These are phyloP conservation scores for Verbena officinalis DNA, from an alignment of 257 asterid genomes.

Conservation along the genomic window DNA sequence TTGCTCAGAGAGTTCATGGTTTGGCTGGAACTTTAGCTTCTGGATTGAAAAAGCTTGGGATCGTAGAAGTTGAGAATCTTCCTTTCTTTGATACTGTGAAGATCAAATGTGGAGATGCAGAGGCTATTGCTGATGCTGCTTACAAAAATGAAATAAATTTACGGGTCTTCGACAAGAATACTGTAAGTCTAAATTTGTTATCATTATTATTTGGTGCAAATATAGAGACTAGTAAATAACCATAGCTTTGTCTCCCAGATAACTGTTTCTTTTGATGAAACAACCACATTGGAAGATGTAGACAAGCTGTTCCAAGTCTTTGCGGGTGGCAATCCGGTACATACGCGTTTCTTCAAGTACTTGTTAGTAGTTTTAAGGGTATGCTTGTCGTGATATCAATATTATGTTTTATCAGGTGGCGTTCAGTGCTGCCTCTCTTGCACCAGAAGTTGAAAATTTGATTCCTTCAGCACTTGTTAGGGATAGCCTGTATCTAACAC, in stretches of 20 bases:
- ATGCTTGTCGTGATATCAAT: not conserved
- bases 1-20: constrained; percentile 86
- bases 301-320: constrained; percentile 80
- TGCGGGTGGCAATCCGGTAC: constrained; percentile 72
- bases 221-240: constrained; percentile 14
- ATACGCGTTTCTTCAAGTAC: constrained; percentile 21
- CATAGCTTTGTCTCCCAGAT: constrained; percentile 44
- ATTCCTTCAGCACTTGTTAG: constrained; percentile 75
- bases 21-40: constrained; percentile 74
- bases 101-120: constrained; percentile 62
- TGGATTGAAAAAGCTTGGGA: constrained; percentile 79
- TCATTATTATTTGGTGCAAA: not conserved
- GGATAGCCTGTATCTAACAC: constrained; percentile 75
- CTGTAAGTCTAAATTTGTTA: constrained; percentile 50
- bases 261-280: constrained; percentile 80
- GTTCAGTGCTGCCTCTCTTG: constrained; percentile 76
- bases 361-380: constrained; percentile 8
- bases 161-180: constrained; percentile 67
- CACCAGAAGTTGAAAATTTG: constrained; percentile 61
- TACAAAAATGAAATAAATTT: constrained; percentile 59
- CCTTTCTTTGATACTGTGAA: constrained; percentile 92
- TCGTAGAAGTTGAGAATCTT: constrained; percentile 76
- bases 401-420: constrained; percentile 51
- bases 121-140: constrained; percentile 75
- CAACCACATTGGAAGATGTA: constrained; percentile 80